Base-by-base conservation (phyloP, 768 basidiomycete genomes). In the Dendrothele bispora region DNA sequence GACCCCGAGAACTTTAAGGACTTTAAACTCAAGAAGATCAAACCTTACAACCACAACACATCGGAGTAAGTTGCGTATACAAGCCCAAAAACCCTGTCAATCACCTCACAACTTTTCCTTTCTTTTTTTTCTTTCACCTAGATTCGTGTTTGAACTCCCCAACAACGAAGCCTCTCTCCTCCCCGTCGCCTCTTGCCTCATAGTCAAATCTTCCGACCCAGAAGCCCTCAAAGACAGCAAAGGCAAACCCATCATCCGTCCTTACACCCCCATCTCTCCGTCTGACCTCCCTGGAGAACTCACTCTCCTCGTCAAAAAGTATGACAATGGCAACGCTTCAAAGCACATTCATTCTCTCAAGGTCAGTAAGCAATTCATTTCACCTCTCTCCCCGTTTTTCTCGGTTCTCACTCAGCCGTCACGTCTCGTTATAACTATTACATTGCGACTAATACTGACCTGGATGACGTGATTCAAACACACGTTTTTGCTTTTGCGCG, bases 31-130 rank as follows among this genome's bases (percentile, higher is more conserved):
- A 88, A 88, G 65, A 81, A 83, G 60, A 65, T 91, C 50, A 70
- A 83, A 50, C 85, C 85, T 1, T 97, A 95, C 77, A 98, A 97
- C 79, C 88, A 98, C 79, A 97, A 98, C 70, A 88, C 92, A 12
- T 74, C 90, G 26, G 82, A 78, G 83, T 93, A 54, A 48, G 77
- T 55, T 35, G 32, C 40, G 29, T 44, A 12, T 34, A 38, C n/a
- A n/a, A n/a, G n/a, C n/a, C n/a, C n/a, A n/a, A n/a, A n/a, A n/a
- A n/a, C n/a, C n/a, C n/a, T n/a, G n/a, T n/a, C 20, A 34, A n/a
- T 22, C 1, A 22, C 11, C 22, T 32, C 14, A 21, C 43, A 7
- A 22, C 24, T 30, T 18, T 25, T 22, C 42, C 4, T 8, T 20
- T 18, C 44, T 37, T 8, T 15, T 0, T 22, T 43, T 29, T 28